phyloP scores from a whole-genome alignment of 331 rosid species.

The Quercus tomentella region DNA sequence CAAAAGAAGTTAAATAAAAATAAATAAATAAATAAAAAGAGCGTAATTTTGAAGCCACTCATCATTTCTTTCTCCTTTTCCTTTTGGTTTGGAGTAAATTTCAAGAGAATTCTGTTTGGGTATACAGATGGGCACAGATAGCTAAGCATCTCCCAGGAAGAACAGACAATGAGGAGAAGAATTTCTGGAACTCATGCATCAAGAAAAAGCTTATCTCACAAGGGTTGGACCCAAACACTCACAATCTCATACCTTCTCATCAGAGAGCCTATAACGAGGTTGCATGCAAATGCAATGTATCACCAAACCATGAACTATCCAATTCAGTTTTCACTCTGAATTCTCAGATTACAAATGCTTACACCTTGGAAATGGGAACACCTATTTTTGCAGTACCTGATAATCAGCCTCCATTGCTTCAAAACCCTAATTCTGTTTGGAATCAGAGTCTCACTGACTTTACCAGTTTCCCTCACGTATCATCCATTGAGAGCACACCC shows the following conservation, averaged over 20 bases:
- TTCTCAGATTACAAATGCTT: conserved; percentile 22
- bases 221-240: conserved; percentile 56
- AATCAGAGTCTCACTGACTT: background rate
- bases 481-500: conserved; percentile 2
- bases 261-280: conserved; percentile 3
- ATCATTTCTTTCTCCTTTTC: background rate
- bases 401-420: conserved; percentile 8
- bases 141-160: conserved; percentile 54
- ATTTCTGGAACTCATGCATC: conserved; percentile 46
- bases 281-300: background rate
- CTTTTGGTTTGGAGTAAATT: background rate
- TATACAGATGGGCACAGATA: conserved; percentile 42
- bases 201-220: conserved; percentile 44
- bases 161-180: conserved; percentile 53
- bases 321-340: conserved; percentile 34
- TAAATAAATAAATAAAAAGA: too few species aligned
- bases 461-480: conserved; percentile 5
- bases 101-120: background rate
- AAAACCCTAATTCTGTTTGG: conserved; percentile 15
- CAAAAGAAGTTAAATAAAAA: too few species aligned
- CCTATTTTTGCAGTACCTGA: conserved; percentile 9
- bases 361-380: conserved; percentile 8
- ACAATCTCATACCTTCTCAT: conserved; percentile 27
- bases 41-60: too few species aligned
- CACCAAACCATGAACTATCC: conserved; percentile 25